phyloP scores from a whole-genome alignment of 23 red algal species.

The Gracilaria domingensis region DNA sequence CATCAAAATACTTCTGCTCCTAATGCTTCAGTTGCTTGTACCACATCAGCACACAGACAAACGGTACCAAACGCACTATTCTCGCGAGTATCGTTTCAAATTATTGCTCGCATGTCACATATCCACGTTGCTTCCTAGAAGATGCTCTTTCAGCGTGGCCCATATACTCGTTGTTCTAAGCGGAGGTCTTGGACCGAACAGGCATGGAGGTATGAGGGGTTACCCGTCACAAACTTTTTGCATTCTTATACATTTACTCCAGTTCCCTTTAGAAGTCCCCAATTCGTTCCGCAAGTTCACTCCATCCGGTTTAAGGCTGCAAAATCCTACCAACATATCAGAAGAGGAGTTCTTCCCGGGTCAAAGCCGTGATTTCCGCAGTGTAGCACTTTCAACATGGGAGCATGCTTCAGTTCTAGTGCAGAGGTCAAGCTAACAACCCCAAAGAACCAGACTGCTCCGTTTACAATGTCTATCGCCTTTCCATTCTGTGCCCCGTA shows the following conservation, averaged over 20 bases:
- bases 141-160: neutral
- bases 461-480: conserved; percentile 56
- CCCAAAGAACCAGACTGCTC: conserved; percentile 28
- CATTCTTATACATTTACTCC: neutral
- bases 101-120: conserved; percentile 12
- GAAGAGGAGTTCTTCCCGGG: neutral
- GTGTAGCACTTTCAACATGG: conserved; percentile 19
- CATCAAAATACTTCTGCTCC: no score
- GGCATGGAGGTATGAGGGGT: neutral
- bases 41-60: no score
- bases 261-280: conserved; percentile 1
- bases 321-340: neutral
- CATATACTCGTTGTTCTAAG: neutral
- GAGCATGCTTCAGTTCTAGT: conserved; percentile 64
- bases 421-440: conserved; percentile 29
- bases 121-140: neutral
- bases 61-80: no score
- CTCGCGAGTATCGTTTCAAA: neutral
- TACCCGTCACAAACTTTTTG: neutral
- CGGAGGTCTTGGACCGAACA: neutral
- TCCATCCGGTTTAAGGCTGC: neutral
- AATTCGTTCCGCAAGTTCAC: neutral
- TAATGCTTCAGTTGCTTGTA: no score
- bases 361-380: neutral
- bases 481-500: conserved; percentile 59